Conservation (phyloP, 1,139 yeast species). For the Diutina neorugosa region DNA sequence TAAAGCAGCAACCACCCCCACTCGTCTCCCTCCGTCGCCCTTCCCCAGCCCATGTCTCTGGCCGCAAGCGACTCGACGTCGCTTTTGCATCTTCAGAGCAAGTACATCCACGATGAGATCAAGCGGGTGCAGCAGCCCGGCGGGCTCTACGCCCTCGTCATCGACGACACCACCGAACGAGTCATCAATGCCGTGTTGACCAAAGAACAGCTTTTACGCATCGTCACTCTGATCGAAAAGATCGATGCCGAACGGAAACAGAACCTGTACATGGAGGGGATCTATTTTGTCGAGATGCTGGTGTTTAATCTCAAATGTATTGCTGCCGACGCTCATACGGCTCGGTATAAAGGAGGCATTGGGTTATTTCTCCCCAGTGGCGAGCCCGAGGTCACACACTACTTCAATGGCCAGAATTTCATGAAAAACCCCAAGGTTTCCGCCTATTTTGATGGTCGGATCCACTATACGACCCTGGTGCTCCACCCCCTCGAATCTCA, state of each 20-base stretch:
- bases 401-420: conserved; percentile 19
- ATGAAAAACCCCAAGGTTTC: conserved; percentile 20
- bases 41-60: not conserved
- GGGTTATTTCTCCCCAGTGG: conserved; percentile 24
- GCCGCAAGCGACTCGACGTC: conserved; percentile 18
- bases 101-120: conserved; percentile 23
- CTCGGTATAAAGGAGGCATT: conserved; percentile 26
- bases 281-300: conserved; percentile 27
- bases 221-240: conserved; percentile 31
- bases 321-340: conserved; percentile 27
- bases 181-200: conserved; percentile 22
- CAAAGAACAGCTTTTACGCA: conserved; percentile 26
- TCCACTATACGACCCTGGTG: not conserved
- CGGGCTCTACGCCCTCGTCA: conserved; percentile 24
- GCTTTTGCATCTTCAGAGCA: conserved; percentile 22
- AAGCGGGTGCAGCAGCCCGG: conserved; percentile 22
- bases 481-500: conserved; percentile 23
- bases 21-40: not conserved
- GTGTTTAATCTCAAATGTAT: conserved; percentile 30
- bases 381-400: conserved; percentile 11
- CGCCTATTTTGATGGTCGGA: conserved; percentile 16
- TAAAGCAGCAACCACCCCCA: not conserved
- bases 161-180: conserved; percentile 26
- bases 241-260: conserved; percentile 24
- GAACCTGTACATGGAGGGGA: conserved; percentile 29